Evolutionary conservation across 345 rosid genomes (phyloP), one percentile per base, ranked within the genome.

Genomic region (Euphorbia lathyris): DNA sequence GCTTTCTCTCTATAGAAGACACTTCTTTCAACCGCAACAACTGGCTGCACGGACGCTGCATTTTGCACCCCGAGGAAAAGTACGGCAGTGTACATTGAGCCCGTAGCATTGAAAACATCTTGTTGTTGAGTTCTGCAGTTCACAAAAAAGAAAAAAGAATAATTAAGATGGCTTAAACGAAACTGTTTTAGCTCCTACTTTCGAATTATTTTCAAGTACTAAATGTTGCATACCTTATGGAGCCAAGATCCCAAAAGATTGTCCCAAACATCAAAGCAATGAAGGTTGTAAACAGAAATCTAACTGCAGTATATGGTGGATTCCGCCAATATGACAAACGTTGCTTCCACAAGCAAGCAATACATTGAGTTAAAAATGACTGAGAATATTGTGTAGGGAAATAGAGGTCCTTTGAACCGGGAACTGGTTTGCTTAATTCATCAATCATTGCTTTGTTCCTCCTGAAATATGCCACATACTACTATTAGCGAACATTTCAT

Each of bases 321-420:
- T 90, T 88, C n/a, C 92, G 86, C 96, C 96, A 88, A 67, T 88
- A 88, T 30, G 96, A 90, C 79, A 73, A 83, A 34, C 77, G 79
- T 61, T 88, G 94, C 73, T 87, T 90, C 94, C 94, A 90, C 25
- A 88, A 82, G 73, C 92, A 90, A 74, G 94, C 94, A 68, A 68
- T 65, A 29, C 77, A 84, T 72, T 90, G 97, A 38, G 72, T 76
- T 66, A 79, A 47, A 72, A 84, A 88, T 2, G 92, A 58, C 65
- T 82, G 87, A 0, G 94, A 82, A 76, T 84, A 86, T 66, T 77
- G 80, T 64, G 84, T 79, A 0, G 83, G 69, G 74, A 88, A 90
- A 59, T 83, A 77, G 13, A 90, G 77, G 52, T 90, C 94, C 69
- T 82, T 80, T 56, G 86, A 75, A 60, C 85, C 90, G 2, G 92